phyloP scores from a whole-genome alignment of 768 basidiomycete genomes.

The Hydnomerulius pinastri region DNA sequence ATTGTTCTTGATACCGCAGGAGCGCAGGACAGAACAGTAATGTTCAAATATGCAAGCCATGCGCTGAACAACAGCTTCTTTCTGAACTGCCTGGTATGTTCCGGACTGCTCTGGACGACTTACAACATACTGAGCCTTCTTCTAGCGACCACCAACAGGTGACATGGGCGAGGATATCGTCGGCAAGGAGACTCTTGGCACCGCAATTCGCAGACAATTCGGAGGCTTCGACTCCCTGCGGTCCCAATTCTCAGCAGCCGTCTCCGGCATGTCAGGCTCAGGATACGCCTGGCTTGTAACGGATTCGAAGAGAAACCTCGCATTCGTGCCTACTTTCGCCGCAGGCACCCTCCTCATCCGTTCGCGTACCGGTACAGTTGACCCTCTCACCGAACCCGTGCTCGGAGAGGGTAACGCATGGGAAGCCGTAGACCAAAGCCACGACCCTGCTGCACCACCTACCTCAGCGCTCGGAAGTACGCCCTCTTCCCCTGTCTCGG shows the following conservation, averaged over 20 bases:
- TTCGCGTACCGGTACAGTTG: constrained; percentile 44
- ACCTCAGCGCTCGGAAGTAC: constrained; percentile 29
- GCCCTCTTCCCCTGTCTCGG: constrained; percentile 46
- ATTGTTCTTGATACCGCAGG: constrained; percentile 70
- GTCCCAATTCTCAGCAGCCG: constrained; percentile 75
- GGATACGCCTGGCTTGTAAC: constrained; percentile 91
- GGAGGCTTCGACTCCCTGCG: constrained; percentile 70
- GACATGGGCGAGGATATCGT: constrained; percentile 21
- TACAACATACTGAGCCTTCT: not conserved
- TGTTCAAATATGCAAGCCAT: constrained; percentile 89
- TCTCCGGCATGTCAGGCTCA: constrained; percentile 71
- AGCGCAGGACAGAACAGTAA: constrained; percentile 58
- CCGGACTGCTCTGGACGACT: not conserved
- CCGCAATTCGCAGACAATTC: constrained; percentile 43
- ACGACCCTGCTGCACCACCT: constrained; percentile 19
- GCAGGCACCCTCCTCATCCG: constrained; percentile 85
- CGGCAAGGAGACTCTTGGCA: constrained; percentile 17
- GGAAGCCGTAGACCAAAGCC: not conserved
- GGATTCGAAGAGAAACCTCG: constrained; percentile 60
- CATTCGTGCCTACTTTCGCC: constrained; percentile 84
- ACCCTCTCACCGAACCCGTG: constrained; percentile 26
- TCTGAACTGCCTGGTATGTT: constrained; percentile 78
- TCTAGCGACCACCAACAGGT: constrained; percentile 36
- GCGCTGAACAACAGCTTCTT: constrained; percentile 97
- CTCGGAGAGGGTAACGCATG: constrained; percentile 26